These are phyloP conservation scores for Echria macrotheca DNA, from an alignment of 495 filamentous ascomycete species.

Conservation along the genomic window DNA sequence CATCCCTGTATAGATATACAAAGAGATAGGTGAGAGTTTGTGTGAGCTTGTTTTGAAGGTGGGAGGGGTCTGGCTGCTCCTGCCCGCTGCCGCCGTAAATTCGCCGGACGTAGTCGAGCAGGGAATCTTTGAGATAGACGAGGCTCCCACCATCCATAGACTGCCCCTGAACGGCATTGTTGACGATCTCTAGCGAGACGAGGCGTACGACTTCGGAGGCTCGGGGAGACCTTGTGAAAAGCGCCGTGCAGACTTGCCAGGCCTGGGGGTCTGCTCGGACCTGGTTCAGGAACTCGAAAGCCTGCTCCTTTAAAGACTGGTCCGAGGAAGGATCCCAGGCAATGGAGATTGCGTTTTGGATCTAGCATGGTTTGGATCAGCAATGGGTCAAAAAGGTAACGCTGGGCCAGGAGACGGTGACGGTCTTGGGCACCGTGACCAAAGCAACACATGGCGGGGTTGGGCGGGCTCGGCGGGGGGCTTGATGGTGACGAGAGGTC, in stretches of 20 bases:
- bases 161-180: slow-evolving; percentile 75
- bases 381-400: too few species aligned
- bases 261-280: slow-evolving; percentile 70
- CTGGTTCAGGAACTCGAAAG: slow-evolving; percentile 80
- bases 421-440: neutral
- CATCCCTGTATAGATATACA: slow-evolving; percentile 70
- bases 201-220: slow-evolving; percentile 79
- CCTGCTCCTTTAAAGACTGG: slow-evolving; percentile 71
- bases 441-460: slow-evolving; percentile 10
- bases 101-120: slow-evolving; percentile 70
- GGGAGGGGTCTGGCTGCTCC: slow-evolving; percentile 55
- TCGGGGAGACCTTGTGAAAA: slow-evolving; percentile 79
- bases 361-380: slow-evolving; percentile 55
- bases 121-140: slow-evolving; percentile 62
- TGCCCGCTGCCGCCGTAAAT: slow-evolving; percentile 58
- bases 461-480: slow-evolving; percentile 11
- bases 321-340: slow-evolving; percentile 72
- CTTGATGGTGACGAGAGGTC: slow-evolving; percentile 1
- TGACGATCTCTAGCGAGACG: slow-evolving; percentile 83
- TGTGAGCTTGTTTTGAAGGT: slow-evolving; percentile 93
- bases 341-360: slow-evolving; percentile 89
- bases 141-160: slow-evolving; percentile 63
- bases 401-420: too few species aligned
- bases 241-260: slow-evolving; percentile 78
- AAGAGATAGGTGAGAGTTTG: slow-evolving; percentile 94